phyloP scores from a whole-genome alignment of 805 yeast genomes.

The Nakazawaea anatomiae region DNA sequence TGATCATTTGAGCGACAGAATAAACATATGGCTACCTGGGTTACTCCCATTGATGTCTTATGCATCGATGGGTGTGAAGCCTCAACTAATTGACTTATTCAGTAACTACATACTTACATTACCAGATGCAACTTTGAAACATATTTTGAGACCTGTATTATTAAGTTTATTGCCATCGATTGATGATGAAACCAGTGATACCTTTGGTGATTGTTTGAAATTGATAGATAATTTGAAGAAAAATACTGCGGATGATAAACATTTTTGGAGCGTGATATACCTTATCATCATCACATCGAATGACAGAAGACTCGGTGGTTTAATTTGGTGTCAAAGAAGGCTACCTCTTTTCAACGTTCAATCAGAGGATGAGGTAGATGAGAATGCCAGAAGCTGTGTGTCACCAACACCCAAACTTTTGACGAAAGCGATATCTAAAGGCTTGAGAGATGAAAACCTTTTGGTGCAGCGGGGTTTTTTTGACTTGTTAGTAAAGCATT shows the following conservation, averaged over 20 bases:
- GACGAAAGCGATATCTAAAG: constrained; percentile 65
- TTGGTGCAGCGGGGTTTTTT: constrained; percentile 85
- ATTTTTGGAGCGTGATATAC: constrained; percentile 85
- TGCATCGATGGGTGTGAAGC: constrained; percentile 85
- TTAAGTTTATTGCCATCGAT: constrained; percentile 79
- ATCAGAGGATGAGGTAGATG: constrained; percentile 21
- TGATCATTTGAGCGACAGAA: constrained; percentile 45
- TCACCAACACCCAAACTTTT: constrained; percentile 77
- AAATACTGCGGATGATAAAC: constrained; percentile 56
- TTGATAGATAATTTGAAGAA: constrained; percentile 55
- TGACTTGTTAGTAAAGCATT: constrained; percentile 64
- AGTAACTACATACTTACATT: constrained; percentile 48
- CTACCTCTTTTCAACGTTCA: constrained; percentile 54
- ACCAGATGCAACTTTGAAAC: constrained; percentile 41
- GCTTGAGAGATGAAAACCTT: constrained; percentile 60
- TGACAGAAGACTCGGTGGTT: constrained; percentile 78
- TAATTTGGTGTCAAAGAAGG: constrained; percentile 63
- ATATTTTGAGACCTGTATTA: constrained; percentile 62
- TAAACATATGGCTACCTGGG: constrained; percentile 88
- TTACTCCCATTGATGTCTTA: constrained; percentile 82
- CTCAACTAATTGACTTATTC: constrained; percentile 62
- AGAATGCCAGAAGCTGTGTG: constrained; percentile 52
- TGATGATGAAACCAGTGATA: constrained; percentile 89
- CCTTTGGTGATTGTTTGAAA: constrained; percentile 53
- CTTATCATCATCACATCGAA: constrained; percentile 70